Evolutionary conservation across 106 monocot species (phyloP), one percentile per base, ranked within the genome.

Genomic region (Dioscorea dumetorum): DNA sequence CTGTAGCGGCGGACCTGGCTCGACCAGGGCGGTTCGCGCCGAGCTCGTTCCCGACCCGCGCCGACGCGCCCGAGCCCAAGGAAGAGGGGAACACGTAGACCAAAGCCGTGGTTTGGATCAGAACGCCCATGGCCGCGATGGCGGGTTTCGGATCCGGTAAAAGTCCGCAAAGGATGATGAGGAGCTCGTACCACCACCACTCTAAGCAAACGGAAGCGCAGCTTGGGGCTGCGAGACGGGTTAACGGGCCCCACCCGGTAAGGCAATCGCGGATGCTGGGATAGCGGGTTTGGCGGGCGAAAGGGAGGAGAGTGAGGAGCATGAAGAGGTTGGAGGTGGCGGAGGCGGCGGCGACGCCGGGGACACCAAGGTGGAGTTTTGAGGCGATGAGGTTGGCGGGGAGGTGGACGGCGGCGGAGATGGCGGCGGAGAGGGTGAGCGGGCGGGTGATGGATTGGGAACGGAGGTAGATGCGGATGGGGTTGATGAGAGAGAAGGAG

Each of bases 121-220:
- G 50, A 49, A 66, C 66, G 8, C 66, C 66, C 66, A 66, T 66
- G 49, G 66, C 34, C 4, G 66, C 66, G n/a, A 66, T 21, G 0
- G 66, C 66, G 12, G 66, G 66, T 22, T 66, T 66, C 21, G 66
- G 66, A 15, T 66, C 24, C 22, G 66, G 66, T 0, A 66, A 41
- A 2, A 66, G 49, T 4, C 66, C 66, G 66, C 66, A 66, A 22
- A 49, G 50, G 50, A 66, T 19, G 66, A 66, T 66, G 21, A 66
- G 49, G n/a, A 66, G 66, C 49, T 66, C 66, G 66, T 66, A 66
- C 66, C 66, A 66, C 66, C 66, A 66, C 66, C 66, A 66, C 49
- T 66, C 66, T 8, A 66, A 22, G 66, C 66, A 66, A 5, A 66
- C 66, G 12, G 66, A 66, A 15, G 50, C 66, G 50, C 66, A 66